These are phyloP conservation scores for Trichoderma sp. DNA, from an alignment of 2,329 filamentous ascomycete genomes.

Conservation along the genomic window DNA sequence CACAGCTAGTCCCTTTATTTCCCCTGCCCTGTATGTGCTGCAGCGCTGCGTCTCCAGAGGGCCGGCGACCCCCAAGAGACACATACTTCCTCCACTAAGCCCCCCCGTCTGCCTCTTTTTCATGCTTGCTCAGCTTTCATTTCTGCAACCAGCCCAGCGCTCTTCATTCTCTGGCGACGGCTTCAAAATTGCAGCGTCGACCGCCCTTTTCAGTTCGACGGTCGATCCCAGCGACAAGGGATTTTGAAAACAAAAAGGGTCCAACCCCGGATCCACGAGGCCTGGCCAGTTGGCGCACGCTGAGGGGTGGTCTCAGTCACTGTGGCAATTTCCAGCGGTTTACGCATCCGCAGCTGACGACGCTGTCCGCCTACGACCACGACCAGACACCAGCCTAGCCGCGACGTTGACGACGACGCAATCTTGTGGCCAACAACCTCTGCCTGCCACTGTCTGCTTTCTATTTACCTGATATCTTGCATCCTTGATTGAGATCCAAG, in stretches of 20 bases:
- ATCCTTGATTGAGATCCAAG: not conserved
- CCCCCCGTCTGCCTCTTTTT: constrained; percentile 13
- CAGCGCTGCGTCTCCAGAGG: not conserved
- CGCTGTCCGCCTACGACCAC: constrained; percentile 25
- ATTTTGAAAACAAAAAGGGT: not conserved
- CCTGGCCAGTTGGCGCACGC: constrained; percentile 1
- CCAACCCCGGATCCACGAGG: not conserved
- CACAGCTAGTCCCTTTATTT: constrained; percentile 28
- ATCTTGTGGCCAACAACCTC: not conserved
- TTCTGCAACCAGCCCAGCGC: not conserved
- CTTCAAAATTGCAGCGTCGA: constrained; percentile 8
- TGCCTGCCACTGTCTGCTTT: not conserved
- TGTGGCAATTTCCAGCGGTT: constrained; percentile 24
- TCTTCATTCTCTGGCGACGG: not conserved
- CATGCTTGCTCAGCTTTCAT: not conserved
- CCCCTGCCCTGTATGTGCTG: constrained; percentile 23
- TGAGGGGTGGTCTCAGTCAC: constrained; percentile 20
- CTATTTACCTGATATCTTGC: constrained; percentile 1
- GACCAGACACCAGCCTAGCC: constrained; percentile 7
- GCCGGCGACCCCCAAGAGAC: constrained; percentile 8
- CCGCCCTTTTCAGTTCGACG: not conserved
- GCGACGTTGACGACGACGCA: constrained; percentile 19
- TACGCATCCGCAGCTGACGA: constrained; percentile 32
- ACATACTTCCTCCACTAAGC: constrained; percentile 15
- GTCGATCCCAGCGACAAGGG: not conserved